A percentile compares a stretch with the other conserved stretches of the same genome.
Conservation (phyloP, 2,329 filamentous ascomycete genomes). For the Neoscytalidium dimidiatum region DNA sequence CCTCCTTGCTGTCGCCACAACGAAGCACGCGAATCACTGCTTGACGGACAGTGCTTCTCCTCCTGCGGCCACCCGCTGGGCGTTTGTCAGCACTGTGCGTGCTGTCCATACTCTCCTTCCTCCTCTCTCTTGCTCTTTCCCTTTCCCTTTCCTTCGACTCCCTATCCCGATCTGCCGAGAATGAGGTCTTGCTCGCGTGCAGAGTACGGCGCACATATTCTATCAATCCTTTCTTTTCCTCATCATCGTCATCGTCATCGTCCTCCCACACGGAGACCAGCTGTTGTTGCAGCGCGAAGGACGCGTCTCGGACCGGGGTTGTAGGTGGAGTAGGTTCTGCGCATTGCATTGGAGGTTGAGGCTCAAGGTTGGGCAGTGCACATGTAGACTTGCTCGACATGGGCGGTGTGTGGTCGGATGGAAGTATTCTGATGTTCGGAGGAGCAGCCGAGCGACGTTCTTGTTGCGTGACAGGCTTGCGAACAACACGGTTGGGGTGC, state of each 20-base stretch:
- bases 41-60: slow-evolving; percentile 9
- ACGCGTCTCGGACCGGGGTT: slow-evolving; percentile 6
- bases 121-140: background rate
- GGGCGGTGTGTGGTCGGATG: background rate
- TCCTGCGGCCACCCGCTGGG: background rate
- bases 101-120: background rate
- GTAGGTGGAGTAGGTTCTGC: slow-evolving; percentile 1
- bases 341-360: background rate
- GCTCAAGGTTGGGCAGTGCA: slow-evolving; percentile 2
- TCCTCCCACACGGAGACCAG: slow-evolving; percentile 14
- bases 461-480: background rate
- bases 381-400: background rate
- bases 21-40: slow-evolving; percentile 16
- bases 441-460: slow-evolving; percentile 4
- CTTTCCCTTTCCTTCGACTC: background rate
- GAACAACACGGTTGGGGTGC: background rate
- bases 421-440: background rate
- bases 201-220: slow-evolving; percentile 10
- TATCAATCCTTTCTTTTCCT: slow-evolving; percentile 4
- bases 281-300: slow-evolving; percentile 8
- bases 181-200: slow-evolving; percentile 12
- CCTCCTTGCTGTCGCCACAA: background rate
- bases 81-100: background rate
- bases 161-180: background rate
- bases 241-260: slow-evolving; percentile 14